These are phyloP conservation scores for Phytophthora pini DNA, from an alignment of 352 stramenopile species.

Conservation along the genomic window DNA sequence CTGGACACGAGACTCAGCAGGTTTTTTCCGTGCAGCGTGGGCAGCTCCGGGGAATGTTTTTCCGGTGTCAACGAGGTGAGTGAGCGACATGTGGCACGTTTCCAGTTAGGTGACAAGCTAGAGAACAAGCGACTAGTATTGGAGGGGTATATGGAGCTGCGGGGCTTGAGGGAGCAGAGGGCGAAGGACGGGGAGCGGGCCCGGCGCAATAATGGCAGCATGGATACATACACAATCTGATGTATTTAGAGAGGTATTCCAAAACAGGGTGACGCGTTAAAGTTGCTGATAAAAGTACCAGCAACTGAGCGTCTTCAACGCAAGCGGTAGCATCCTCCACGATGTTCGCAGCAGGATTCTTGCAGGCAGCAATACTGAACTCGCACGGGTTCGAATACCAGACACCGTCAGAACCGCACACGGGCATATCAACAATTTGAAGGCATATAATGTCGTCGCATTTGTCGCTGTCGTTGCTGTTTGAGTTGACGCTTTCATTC, in stretches of 20 bases:
- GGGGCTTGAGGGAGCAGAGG: not conserved
- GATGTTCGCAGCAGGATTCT: not conserved
- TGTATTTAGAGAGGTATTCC: too few relatives aligned
- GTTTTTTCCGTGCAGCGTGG: slow-evolving; percentile 71
- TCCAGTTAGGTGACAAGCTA: not conserved
- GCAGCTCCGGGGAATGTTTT: slow-evolving; percentile 14
- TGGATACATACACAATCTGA: too few relatives aligned
- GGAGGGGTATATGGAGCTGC: not conserved
- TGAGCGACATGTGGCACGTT: slow-evolving; percentile 5
- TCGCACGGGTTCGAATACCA: slow-evolving; percentile 1
- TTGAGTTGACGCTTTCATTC: not conserved
- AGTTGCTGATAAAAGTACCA: too few relatives aligned
- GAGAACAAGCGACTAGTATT: not conserved
- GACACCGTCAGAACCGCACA: slow-evolving; percentile 1
- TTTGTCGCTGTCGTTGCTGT: not conserved
- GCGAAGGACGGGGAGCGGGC: not conserved
- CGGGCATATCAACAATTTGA: not conserved
- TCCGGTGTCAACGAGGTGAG: slow-evolving; percentile 27
- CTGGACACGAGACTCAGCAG: slow-evolving; percentile 67
- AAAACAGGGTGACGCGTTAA: too few relatives aligned
- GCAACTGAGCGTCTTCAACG: too few relatives aligned
- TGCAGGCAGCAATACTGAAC: not conserved
- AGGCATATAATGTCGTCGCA: not conserved
- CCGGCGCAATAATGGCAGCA: not conserved
- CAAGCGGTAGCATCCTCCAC: not conserved